Base-by-base conservation (phyloP, 2,329 filamentous ascomycete genomes). In the Cladosporium sp. region DNA sequence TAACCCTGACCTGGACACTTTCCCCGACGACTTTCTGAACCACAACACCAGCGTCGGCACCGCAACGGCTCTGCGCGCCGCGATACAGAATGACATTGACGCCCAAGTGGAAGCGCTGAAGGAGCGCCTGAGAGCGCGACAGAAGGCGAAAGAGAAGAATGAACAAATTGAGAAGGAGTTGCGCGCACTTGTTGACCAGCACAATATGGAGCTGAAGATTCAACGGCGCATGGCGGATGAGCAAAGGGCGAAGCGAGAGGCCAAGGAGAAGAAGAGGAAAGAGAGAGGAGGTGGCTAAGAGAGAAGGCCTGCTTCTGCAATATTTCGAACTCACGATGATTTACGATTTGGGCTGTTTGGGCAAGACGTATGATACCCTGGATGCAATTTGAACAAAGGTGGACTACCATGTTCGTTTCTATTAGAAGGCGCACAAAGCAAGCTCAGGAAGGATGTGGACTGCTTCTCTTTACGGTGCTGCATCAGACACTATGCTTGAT, bases 151-250 rank as follows among this genome's bases (percentile, higher is more conserved):
- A 9, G 64, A 65, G 47, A 63, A 65, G 43, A 75, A 75, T 49
- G 67, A 66, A 50, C 63, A 59, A 43, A 62, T 75, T n/a, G 63
- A 69, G 56, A 68, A 64, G 55, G 66, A 74, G 58, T 55, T 76
- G 51, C 66, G 68, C 57, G 62, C 68, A 39, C 55, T 75, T 61
- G 65, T 64, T 48, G 65, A 72, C 52, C 67, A 73, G 63, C 67
- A 73, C 57, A 64, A 64, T 41, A 67, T 71, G 48, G 73, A 76
- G 61, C 55, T 72, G 51, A 69, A 69, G 60, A 67, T 75, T 30
- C 61, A 70, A 58, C 66, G 69, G 55, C 67, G 65, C 59, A 64
- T 72, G 57, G 67, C 65, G 46, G 64, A 68, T 40, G 63, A 71
- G 51, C 67, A 64, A 53, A 60, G 56, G 49, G 65, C 58, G 52